Evolutionary conservation across 192 early-diverging fungal species (phyloP).

Genomic region (Chytriomyces sp.): DNA sequence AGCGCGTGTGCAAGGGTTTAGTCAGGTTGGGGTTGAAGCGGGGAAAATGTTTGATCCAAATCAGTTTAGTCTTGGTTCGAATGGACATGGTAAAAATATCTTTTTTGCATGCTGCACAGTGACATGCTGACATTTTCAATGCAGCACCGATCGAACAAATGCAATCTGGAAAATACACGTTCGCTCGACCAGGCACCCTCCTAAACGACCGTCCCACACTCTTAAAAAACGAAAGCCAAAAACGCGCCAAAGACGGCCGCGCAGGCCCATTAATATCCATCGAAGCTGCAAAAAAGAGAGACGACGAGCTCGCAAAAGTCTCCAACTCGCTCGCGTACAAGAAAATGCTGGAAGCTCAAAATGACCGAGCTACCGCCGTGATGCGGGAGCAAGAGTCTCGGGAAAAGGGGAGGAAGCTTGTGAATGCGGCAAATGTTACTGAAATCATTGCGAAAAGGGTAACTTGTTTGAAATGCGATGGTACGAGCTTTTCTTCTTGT

Average conservation of each 20-base stretch:
- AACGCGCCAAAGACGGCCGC: slow-evolving; percentile 10
- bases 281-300: slow-evolving; percentile 1
- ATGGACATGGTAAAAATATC: slow-evolving; percentile 1
- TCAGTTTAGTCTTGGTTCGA: not conserved
- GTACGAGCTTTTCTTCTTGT: not conserved
- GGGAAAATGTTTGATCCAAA: not conserved
- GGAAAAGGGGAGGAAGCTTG: not conserved
- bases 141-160: not conserved
- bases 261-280: slow-evolving; percentile 18
- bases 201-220: slow-evolving; percentile 15
- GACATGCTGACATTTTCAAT: not conserved
- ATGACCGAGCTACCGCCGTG: not conserved
- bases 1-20: slow-evolving; percentile 1
- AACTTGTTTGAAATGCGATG: slow-evolving; percentile 23
- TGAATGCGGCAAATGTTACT: not conserved
- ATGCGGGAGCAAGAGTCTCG: not conserved
- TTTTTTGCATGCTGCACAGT: not conserved
- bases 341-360: slow-evolving; percentile 17
- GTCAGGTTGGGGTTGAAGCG: not conserved
- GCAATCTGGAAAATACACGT: not conserved
- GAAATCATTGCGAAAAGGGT: not conserved
- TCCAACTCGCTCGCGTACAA: slow-evolving; percentile 8
- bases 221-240: slow-evolving; percentile 15
- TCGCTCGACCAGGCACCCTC: slow-evolving; percentile 22
- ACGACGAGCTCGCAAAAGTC: slow-evolving; percentile 23